phyloP scores from a whole-genome alignment of 169 alveolate genomes.

The Plasmodium adleri region DNA sequence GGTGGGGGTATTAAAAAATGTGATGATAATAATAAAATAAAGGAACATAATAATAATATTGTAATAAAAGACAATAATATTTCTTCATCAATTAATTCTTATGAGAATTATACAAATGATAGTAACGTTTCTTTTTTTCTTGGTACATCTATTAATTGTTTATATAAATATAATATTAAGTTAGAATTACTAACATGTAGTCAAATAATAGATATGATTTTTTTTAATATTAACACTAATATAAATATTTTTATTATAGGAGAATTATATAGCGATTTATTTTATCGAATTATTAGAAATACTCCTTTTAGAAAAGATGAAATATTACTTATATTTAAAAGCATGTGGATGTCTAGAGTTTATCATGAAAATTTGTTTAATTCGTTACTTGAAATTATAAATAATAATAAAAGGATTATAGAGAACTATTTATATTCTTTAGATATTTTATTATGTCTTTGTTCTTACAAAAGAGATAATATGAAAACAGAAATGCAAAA shows the following conservation, averaged over 20 bases:
- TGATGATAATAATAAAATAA: neutral
- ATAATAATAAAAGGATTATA: conserved; percentile 43
- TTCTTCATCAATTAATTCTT: neutral
- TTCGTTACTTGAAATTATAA: conserved; percentile 41
- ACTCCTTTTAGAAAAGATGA: conserved; percentile 31
- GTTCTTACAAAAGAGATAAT: conserved; percentile 27
- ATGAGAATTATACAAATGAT: neutral
- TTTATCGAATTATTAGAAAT: conserved; percentile 55
- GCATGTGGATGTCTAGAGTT: conserved; percentile 76
- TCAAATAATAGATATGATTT: conserved; percentile 64
- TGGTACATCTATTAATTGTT: neutral
- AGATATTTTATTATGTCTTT: conserved; percentile 69
- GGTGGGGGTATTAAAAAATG: neutral
- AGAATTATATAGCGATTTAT: conserved; percentile 54
- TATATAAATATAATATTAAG: conserved; percentile 5
- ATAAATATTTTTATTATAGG: conserved; percentile 38
- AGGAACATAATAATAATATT: neutral
- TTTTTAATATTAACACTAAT: conserved; percentile 42
- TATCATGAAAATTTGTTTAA: conserved; percentile 45
- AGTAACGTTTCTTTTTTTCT: neutral
- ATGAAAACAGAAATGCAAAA: neutral
- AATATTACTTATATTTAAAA: conserved; percentile 43
- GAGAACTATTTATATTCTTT: conserved; percentile 41
- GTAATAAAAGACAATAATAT: neutral
- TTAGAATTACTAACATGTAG: conserved; percentile 53